phyloP scores from a whole-genome alignment of 176 grass and related monocot genomes.

The Hyparrhenia diplandra region DNA sequence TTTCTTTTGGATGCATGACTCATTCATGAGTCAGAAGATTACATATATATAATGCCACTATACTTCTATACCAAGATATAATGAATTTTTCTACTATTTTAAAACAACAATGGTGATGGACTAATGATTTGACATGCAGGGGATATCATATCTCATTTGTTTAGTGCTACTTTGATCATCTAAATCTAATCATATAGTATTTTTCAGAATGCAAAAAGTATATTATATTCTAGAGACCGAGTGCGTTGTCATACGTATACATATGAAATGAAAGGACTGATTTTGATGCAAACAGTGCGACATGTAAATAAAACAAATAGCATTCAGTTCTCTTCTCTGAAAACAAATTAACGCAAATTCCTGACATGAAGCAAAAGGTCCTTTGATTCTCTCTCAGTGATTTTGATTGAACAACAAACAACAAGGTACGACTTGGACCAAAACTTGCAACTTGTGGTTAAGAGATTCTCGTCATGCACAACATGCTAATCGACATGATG shows the following conservation, averaged over 20 bases:
- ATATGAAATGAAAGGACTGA: background rate
- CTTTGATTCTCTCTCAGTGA: conserved; percentile 4
- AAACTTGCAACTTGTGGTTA: conserved; percentile 24
- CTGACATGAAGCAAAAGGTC: background rate
- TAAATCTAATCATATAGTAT: background rate
- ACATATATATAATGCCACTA: background rate
- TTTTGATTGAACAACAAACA: conserved; percentile 25
- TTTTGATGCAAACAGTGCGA: background rate
- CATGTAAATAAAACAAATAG: background rate
- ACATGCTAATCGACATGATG: background rate
- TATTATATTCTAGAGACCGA: background rate
- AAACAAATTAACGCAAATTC: background rate
- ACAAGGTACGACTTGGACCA: background rate
- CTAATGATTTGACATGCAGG: background rate
- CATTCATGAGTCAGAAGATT: background rate
- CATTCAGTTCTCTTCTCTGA: background rate
- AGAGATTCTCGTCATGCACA: conserved; percentile 17
- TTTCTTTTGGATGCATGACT: conserved; percentile 15
- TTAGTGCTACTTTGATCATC: background rate
- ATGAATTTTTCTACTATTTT: background rate
- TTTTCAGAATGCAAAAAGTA: background rate
- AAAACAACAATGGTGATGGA: background rate
- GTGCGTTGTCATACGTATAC: background rate
- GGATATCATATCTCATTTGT: background rate
- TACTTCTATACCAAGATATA: background rate